Evolutionary conservation across 78 protist genomes (phyloP), one percentile per base, ranked within the genome.

Genomic region (Neovahlkampfia damariscottae): DNA sequence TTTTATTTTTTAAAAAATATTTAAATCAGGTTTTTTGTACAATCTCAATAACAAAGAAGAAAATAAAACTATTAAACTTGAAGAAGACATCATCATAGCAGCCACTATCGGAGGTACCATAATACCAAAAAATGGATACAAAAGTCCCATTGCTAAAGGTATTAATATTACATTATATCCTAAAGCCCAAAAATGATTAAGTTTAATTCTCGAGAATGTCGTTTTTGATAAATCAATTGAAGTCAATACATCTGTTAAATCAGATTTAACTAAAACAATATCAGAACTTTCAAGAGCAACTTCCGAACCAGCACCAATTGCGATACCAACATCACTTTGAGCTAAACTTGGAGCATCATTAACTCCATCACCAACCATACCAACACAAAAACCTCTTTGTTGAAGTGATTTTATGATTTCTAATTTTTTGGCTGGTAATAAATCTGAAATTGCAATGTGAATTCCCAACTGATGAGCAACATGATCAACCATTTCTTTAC

Each of bases 361-460:
- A 76, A 93, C 84, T 39, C 98, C 98, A 59, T 95, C 98, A 40
- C 98, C 97, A 28, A 92, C 85, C 87, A 95, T 85, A 36, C 91
- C 93, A 39, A 95, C 96, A 8, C 1, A 4, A 30, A 7, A 6
- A 9, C 41, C 78, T 2, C 73, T 41, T 8, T 27, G 31, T 40
- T 37, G 78, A 67, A 92, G 78, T 36, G 77, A 86, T 32, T 39
- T 3, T 5, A 95, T 89, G 27, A 41, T 27, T 34, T 80, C 79
- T 0, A 88, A 83, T 82, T 94, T 94, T 67, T 79, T 70, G 9
- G 72, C 76, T 1, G 98, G 98, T 38, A 89, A 74, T 2, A 81
- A 92, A 70, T 90, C 91, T 5, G 96, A 90, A 9, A 74, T 78
- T 7, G 30, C 66, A 74, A 10, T 19, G 27, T 2, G 1, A 32